Conservation (phyloP, 306 rosid genomes). For the Mimosa pudica region DNA sequence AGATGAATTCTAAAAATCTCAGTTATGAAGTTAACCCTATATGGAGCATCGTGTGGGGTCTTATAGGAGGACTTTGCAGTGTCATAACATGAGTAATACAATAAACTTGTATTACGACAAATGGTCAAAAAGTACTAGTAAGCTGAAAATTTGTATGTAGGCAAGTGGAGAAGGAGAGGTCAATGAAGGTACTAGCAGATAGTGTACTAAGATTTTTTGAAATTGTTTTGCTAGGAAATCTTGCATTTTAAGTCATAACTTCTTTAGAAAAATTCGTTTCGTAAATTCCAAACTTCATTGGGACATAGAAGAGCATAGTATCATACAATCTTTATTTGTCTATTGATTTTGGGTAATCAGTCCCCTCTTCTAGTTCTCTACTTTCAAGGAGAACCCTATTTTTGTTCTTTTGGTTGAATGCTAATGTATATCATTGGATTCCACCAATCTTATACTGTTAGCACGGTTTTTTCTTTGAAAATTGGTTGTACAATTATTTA, state of each 20-base stretch:
- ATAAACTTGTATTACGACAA: not conserved
- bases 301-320: not conserved
- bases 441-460: not conserved
- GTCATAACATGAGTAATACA: conserved; percentile 24
- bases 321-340: not conserved
- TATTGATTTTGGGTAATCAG: not conserved
- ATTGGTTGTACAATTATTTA: not conserved
- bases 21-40: not conserved
- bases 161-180: not conserved
- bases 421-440: not conserved
- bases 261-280: not conserved
- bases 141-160: not conserved
- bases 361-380: not conserved
- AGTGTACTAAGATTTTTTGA: not conserved
- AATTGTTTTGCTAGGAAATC: not conserved
- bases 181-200: not conserved
- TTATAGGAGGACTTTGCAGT: conserved; percentile 9
- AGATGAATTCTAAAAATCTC: conserved; percentile 28
- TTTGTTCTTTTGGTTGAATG: not conserved
- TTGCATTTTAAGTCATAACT: not conserved
- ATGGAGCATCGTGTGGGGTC: conserved; percentile 27
- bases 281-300: not conserved
- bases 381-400: not conserved
- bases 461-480: not conserved
- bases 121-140: conserved; percentile 15